Evolutionary conservation across 1,139 yeast genomes (phyloP), one percentile per base, ranked within the genome.

Genomic region (Kodamaea alishanica): DNA sequence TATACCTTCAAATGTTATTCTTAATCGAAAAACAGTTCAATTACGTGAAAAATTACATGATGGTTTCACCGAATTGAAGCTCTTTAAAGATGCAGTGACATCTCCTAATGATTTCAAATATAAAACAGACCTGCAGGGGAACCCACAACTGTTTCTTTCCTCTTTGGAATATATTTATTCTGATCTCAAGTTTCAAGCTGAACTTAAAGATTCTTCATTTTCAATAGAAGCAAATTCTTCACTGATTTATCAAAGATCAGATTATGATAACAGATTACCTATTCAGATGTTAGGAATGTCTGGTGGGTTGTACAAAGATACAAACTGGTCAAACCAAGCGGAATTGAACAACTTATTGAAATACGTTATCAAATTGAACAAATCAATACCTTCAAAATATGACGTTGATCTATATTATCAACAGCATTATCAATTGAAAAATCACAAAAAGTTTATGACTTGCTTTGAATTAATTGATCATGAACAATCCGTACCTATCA

Each of bases 141-240:
- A 29, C 30, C 22, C 35, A 35, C 55, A 57, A 24, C 70, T 67
- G 15, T 24, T 74, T 44, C 63, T 84, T 9, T 67, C 76, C 1
- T 82, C 89, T 4, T 73, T 89, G 30, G 70, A 72, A 39, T 77
- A 75, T 32, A 66, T 88, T 10, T 73, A 85, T 63, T 68, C 70
- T 25, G 94, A 86, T 51, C 77, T 86, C 26, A 63, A 61, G 28
- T 70, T 58, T 42, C 81, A 88, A 46, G 67, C 92, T 37, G 61
- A 58, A 11, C 33, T 58, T 1, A 60, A 72, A 40, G 70, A 73
- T 15, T 48, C 69, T 24, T 30, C 40, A 6, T 44, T 44, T 26
- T 29, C 23, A 33, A 27, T 42, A 8, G 38, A 38, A 10, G 27
- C 29, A 2, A 39, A 41, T 8, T 40, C 43, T 11, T 41, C 34